These are phyloP conservation scores for Platanus orientalis DNA, from an alignment of 164 flowering plant genomes.

Conservation along the genomic window DNA sequence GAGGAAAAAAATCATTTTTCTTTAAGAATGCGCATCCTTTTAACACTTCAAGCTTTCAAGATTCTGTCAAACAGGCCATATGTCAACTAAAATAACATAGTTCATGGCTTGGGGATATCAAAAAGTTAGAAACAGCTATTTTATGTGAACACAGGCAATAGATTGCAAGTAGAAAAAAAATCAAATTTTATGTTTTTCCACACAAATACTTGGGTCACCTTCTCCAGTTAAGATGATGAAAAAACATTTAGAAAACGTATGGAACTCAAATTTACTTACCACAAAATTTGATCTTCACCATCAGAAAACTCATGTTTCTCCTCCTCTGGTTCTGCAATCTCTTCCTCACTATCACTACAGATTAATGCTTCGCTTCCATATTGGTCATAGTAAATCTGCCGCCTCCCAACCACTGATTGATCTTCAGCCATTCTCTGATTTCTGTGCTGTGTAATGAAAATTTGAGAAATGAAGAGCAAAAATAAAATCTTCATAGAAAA, in stretches of 20 bases:
- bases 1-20: neutral
- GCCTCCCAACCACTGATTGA: slow-evolving; percentile 91
- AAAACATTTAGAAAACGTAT: neutral
- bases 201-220: neutral
- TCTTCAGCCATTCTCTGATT: slow-evolving; percentile 99
- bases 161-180: neutral
- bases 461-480: slow-evolving; percentile 26
- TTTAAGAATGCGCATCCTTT: neutral
- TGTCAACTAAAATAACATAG: neutral
- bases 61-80: neutral
- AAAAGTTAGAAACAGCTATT: neutral
- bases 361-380: slow-evolving; percentile 87
- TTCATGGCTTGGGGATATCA: neutral
- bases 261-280: slow-evolving; percentile 41
- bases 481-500: slow-evolving; percentile 16
- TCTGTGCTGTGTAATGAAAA: slow-evolving; percentile 49
- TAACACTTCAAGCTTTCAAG: neutral
- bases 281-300: slow-evolving; percentile 74
- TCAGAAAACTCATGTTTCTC: slow-evolving; percentile 82
- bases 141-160: neutral
- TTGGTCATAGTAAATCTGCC: slow-evolving; percentile 90
- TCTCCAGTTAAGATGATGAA: neutral
- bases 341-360: slow-evolving; percentile 98
- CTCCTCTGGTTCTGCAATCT: slow-evolving; percentile 62
- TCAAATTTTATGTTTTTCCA: neutral